Evolutionary conservation across 495 filamentous ascomycete genomes (phyloP).

Genomic region (Physcia stellaris): DNA sequence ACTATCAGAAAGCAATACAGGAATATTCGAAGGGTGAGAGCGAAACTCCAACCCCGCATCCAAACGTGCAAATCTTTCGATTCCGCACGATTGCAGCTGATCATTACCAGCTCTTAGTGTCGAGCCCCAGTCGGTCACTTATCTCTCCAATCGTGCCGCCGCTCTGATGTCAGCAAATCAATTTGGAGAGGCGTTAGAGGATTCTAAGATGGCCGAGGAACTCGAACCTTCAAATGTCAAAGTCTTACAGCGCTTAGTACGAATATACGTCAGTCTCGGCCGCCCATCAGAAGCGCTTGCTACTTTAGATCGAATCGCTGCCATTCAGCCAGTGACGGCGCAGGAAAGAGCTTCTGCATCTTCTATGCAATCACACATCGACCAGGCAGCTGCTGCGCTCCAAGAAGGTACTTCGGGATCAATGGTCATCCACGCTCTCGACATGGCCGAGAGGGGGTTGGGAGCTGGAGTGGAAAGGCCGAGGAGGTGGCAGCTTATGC

Average conservation of each 20-base stretch:
- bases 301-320: constrained; percentile 53
- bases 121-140: constrained; percentile 67
- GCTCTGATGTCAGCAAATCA: constrained; percentile 76
- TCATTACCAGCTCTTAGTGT: constrained; percentile 58
- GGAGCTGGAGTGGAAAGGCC: constrained; percentile 62
- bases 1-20: constrained; percentile 72
- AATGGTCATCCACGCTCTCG: constrained; percentile 83
- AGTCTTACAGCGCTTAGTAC: constrained; percentile 73
- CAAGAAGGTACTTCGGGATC: constrained; percentile 61
- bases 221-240: constrained; percentile 73
- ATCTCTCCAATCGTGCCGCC: constrained; percentile 88
- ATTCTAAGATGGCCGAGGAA: constrained; percentile 65
- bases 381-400: constrained; percentile 65
- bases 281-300: constrained; percentile 73
- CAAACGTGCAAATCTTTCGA: neutral
- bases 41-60: neutral
- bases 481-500: constrained; percentile 84
- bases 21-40: constrained; percentile 82
- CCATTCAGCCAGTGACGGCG: constrained; percentile 47
- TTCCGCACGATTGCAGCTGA: constrained; percentile 4
- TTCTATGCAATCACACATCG: constrained; percentile 72
- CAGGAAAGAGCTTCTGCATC: constrained; percentile 69
- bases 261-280: constrained; percentile 77
- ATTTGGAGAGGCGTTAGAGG: constrained; percentile 68
- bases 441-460: constrained; percentile 70